A percentile compares a stretch with the other conserved stretches of the same genome.
These are phyloP conservation scores for Didymella lethalis DNA, from an alignment of 2,329 filamentous ascomycete genomes.

Conservation along the genomic window DNA sequence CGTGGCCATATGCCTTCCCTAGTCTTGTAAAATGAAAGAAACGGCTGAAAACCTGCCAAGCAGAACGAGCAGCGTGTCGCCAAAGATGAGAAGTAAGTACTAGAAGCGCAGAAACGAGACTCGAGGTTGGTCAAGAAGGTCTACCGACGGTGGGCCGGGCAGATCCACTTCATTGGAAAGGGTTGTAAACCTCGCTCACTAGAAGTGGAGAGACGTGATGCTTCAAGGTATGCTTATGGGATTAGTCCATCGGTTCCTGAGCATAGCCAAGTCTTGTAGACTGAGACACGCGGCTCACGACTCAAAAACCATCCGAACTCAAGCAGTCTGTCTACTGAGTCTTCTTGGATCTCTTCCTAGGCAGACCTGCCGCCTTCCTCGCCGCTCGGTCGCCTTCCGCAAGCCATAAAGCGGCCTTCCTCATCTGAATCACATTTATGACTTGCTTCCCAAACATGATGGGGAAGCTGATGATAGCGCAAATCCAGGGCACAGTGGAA, in stretches of 20 bases:
- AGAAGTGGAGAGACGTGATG: neutral
- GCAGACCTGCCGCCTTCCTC: conserved; percentile 58
- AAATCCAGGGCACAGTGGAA: conserved; percentile 73
- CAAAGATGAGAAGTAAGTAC: conserved; percentile 4
- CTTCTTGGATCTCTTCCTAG: conserved; percentile 45
- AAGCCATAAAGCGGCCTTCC: conserved; percentile 91
- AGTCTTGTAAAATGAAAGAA: conserved; percentile 17
- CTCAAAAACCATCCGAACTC: neutral
- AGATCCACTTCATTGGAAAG: neutral
- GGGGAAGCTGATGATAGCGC: conserved; percentile 80
- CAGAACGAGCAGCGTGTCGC: neutral
- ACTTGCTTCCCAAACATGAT: conserved; percentile 92
- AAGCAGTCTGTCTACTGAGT: conserved; percentile 24
- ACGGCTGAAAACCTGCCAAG: neutral
- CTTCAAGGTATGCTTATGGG: neutral
- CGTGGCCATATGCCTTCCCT: conserved; percentile 15
- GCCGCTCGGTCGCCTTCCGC: conserved; percentile 85
- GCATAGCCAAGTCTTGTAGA: neutral
- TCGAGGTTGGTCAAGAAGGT: neutral
- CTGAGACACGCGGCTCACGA: neutral
- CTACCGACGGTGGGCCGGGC: neutral
- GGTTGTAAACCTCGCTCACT: neutral
- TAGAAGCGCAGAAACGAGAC: conserved; percentile 11
- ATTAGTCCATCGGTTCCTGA: neutral
- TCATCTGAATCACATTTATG: conserved; percentile 92